Base-by-base conservation (phyloP, 306 rosid species). In the Prunus fruticosa region DNA sequence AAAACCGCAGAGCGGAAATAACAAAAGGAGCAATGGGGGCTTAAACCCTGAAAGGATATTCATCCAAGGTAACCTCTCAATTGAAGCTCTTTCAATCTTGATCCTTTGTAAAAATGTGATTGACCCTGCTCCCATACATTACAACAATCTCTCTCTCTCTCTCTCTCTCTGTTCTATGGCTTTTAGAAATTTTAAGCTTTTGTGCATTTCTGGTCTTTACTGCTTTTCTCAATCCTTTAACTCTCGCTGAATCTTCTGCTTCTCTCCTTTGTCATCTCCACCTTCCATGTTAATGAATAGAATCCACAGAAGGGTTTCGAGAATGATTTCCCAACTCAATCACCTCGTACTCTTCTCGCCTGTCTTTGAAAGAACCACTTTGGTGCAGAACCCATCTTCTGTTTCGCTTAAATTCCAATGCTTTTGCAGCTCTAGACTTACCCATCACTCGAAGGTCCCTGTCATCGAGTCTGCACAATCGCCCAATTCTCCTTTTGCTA, bases 301-400 rank as follows among this genome's bases (percentile, higher is more conserved):
- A 77, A 22, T 32, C 65, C 61, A 56, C n/a, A 41, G 54, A 53
- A 50, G 83, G 71, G 80, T 38, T 28, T 76, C 63, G 49, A 69
- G 64, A 76, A 89, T 82, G 90, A 80, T 83, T 78, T 66, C 76
- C 50, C 81, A 68, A 9, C 38, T 79, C 81, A 79, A 70, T 68
- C 76, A 61, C 70, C 32, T 68, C n/a, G 64, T 56, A 18, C 66
- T 72, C 47, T 82, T 72, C 72, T 51, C 84, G 20, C 76, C 75
- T 41, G 16, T 77, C 45, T 52, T 51, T 54, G 75, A 72, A 66
- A 79, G 77, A 71, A 66, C 76, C 20, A n/a, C 18, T 50, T 19
- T 47, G 60, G 10, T 11, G 13, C 91, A 71, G 77, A 82, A 64
- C 82, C 84, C 85, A 1, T 69, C 69, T 67, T 32, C 54, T 23